Conservation (phyloP, 495 filamentous ascomycete species). For the Neurospora sp. region DNA sequence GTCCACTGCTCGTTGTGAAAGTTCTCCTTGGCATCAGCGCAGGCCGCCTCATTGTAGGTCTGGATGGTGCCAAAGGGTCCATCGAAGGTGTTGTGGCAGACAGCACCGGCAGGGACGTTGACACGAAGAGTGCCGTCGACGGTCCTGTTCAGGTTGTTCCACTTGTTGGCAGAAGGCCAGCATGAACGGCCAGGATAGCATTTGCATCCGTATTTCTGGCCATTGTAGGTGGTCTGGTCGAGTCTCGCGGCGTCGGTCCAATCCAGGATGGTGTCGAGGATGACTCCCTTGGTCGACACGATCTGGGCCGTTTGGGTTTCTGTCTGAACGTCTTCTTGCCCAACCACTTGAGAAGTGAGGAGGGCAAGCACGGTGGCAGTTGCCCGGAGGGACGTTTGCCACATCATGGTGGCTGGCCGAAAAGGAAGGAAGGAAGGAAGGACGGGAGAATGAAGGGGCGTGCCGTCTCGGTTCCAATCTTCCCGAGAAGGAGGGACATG, state of each 20-base stretch:
- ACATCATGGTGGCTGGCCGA: neutral
- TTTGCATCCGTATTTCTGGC: constrained; percentile 22
- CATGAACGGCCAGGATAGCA: constrained; percentile 25
- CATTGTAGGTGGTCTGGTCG: constrained; percentile 2
- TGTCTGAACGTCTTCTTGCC: neutral
- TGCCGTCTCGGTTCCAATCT: neutral
- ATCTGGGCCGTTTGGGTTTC: neutral
- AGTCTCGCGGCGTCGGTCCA: constrained; percentile 6
- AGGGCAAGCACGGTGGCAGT: neutral
- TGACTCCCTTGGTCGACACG: neutral
- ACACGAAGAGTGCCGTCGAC: constrained; percentile 17
- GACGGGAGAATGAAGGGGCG: neutral
- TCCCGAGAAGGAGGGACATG: neutral
- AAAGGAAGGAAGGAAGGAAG: neutral
- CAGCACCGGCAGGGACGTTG: constrained; percentile 17
- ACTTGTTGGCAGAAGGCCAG: constrained; percentile 21
- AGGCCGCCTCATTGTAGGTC: constrained; percentile 21
- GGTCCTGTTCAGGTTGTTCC: constrained; percentile 20
- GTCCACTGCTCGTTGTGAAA: constrained; percentile 19
- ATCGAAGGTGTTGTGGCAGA: constrained; percentile 19
- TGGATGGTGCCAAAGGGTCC: constrained; percentile 13
- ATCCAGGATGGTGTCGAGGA: constrained; percentile 13
- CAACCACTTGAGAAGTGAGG: neutral
- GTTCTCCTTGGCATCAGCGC: constrained; percentile 14
- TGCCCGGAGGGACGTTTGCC: neutral